phyloP scores from a whole-genome alignment of 1,139 yeast genomes.

The Chernovozyma sophiae-reginae region DNA sequence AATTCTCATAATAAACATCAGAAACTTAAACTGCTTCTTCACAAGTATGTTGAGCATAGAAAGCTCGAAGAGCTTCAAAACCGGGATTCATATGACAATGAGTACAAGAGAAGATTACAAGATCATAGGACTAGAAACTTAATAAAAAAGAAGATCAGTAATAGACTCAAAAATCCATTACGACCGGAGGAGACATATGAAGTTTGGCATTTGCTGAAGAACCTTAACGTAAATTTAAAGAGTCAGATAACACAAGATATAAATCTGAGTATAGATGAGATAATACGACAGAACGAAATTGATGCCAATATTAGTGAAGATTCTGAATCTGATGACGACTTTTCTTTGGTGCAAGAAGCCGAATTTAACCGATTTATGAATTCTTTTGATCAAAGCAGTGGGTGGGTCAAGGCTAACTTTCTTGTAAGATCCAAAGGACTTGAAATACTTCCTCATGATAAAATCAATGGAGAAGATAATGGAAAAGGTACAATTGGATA shows the following conservation, averaged over 20 bases:
- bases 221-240: conserved; percentile 13
- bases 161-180: conserved; percentile 13
- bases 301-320: not conserved
- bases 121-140: conserved; percentile 12
- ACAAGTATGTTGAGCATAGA: conserved; percentile 18
- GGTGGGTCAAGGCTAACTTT: conserved; percentile 21
- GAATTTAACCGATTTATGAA: conserved; percentile 9
- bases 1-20: conserved; percentile 12
- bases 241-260: conserved; percentile 1
- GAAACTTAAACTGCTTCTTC: conserved; percentile 13
- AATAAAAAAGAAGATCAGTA: conserved; percentile 13
- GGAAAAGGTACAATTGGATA: conserved; percentile 5
- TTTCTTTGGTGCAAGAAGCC: not conserved
- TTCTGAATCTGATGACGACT: not conserved
- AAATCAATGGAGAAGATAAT: conserved; percentile 2
- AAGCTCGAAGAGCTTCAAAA: conserved; percentile 13
- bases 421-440: conserved; percentile 25
- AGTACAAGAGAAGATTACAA: conserved; percentile 10
- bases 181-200: conserved; percentile 38
- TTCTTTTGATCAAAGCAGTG: conserved; percentile 19
- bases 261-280: not conserved
- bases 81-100: conserved; percentile 8
- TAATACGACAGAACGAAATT: not conserved
- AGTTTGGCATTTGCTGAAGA: conserved; percentile 28
- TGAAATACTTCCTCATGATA: conserved; percentile 19